Evolutionary conservation across 2,329 filamentous ascomycete genomes (phyloP).

Genomic region (Pseudocercospora macadamiae): DNA sequence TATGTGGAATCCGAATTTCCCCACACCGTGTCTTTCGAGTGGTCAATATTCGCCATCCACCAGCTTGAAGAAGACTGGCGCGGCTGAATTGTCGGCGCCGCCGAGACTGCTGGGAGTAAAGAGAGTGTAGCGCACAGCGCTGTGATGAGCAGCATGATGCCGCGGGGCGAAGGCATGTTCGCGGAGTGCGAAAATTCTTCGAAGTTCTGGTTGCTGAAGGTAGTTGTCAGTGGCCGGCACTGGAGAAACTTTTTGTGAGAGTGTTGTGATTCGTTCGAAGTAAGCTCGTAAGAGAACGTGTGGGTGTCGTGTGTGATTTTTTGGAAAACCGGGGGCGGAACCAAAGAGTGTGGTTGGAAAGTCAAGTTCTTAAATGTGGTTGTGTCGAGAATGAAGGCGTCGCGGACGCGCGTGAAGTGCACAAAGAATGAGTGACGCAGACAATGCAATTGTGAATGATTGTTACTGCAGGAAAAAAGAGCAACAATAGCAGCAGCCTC

Average conservation of each 20-base stretch:
- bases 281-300: not conserved
- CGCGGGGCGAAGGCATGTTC: constrained; percentile 32
- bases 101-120: constrained; percentile 19
- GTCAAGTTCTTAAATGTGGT: not conserved
- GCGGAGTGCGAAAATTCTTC: not conserved
- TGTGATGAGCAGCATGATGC: constrained; percentile 31
- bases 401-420: constrained; percentile 14
- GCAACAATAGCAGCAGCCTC: constrained; percentile 11
- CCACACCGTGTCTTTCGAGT: constrained; percentile 61
- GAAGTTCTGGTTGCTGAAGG: constrained; percentile 4
- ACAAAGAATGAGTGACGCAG: constrained; percentile 18
- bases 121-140: constrained; percentile 36
- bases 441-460: constrained; percentile 23
- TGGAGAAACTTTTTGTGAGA: constrained; percentile 13
- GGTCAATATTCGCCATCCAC: constrained; percentile 31
- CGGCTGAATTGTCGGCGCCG: constrained; percentile 21
- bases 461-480: constrained; percentile 10
- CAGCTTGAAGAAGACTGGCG: constrained; percentile 19
- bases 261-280: not conserved
- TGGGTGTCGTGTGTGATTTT: constrained; percentile 3
- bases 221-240: constrained; percentile 30
- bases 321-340: not conserved
- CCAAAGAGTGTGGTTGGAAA: constrained; percentile 6
- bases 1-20: constrained; percentile 64
- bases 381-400: constrained; percentile 8